Conservation (phyloP, 2,329 filamentous ascomycete genomes). For the Fusarium sp. region DNA sequence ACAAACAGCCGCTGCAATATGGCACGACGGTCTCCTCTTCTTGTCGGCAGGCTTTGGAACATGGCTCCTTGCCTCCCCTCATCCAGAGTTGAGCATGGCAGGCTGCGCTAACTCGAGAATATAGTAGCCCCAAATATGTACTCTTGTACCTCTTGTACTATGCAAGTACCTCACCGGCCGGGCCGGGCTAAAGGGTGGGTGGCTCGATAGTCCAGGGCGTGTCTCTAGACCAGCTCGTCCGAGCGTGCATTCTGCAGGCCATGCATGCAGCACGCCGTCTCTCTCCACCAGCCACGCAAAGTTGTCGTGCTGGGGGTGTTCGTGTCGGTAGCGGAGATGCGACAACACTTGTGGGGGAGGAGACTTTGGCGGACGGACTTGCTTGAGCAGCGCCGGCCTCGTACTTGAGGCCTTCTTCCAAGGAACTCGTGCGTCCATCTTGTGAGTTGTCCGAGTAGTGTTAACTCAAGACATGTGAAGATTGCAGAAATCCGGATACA, state of each 20-base stretch:
- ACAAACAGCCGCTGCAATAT: conserved; percentile 3
- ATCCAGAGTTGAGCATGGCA: conserved; percentile 29
- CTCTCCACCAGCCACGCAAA: conserved; percentile 33
- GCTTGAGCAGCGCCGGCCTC: conserved; percentile 9
- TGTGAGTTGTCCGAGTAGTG: conserved; percentile 19
- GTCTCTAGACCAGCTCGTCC: conserved; percentile 29
- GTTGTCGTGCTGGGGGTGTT: conserved; percentile 34
- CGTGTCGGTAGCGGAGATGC: conserved; percentile 33
- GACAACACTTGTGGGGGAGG: conserved; percentile 36
- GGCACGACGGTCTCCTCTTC: conserved; percentile 15
- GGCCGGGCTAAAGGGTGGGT: conserved; percentile 6
- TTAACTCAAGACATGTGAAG: conserved; percentile 28
- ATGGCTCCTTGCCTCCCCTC: conserved; percentile 12
- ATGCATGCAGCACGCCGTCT: conserved; percentile 39
- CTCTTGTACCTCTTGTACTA: conserved; percentile 21
- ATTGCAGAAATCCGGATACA: neutral
- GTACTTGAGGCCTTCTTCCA: conserved; percentile 10
- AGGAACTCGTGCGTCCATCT: conserved; percentile 26
- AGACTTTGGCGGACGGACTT: conserved; percentile 19
- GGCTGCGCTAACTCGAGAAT: conserved; percentile 30
- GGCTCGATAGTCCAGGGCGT: conserved; percentile 14
- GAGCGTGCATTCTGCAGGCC: conserved; percentile 44
- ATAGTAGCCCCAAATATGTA: conserved; percentile 30
- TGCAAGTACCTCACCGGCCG: conserved; percentile 13
- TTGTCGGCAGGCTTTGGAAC: conserved; percentile 9